Evolutionary conservation across 768 basidiomycete genomes (phyloP).

Genomic region (Pleurotus giganteus): DNA sequence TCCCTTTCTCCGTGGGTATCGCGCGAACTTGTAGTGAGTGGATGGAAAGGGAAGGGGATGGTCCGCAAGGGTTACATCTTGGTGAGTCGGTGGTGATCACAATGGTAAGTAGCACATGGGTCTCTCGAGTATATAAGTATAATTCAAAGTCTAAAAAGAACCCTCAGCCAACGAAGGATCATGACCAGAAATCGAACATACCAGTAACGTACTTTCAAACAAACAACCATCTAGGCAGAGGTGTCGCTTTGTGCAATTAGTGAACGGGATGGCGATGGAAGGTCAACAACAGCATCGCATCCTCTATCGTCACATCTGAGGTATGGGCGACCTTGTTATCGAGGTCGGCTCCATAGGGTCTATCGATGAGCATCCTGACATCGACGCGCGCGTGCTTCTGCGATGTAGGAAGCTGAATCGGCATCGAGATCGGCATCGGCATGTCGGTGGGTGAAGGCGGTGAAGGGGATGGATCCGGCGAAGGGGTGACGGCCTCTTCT

Average conservation of each 20-base stretch:
- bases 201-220: conserved; percentile 5
- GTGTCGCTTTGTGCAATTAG: conserved; percentile 27
- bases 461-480: conserved; percentile 44
- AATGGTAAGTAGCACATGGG: not conserved
- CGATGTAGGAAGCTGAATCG: conserved; percentile 3
- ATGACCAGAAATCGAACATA: not conserved
- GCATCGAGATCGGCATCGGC: conserved; percentile 4
- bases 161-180: not conserved
- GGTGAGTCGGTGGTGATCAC: no score
- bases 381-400: conserved; percentile 6
- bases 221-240: conserved; percentile 17
- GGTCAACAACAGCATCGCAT: conserved; percentile 69
- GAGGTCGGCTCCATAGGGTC: conserved; percentile 43
- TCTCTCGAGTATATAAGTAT: conserved; percentile 7
- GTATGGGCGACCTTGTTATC: conserved; percentile 47
- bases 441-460: conserved; percentile 10
- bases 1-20: no score
- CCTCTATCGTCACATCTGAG: conserved; percentile 65
- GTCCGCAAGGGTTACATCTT: no score
- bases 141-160: not conserved
- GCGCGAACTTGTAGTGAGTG: no score
- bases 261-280: conserved; percentile 70
- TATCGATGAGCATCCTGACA: conserved; percentile 32
- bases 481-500: conserved; percentile 67
- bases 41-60: not conserved